Evolutionary conservation across 441 rosid species (phyloP).

Genomic region (Arabidopsis hybrid): DNA sequence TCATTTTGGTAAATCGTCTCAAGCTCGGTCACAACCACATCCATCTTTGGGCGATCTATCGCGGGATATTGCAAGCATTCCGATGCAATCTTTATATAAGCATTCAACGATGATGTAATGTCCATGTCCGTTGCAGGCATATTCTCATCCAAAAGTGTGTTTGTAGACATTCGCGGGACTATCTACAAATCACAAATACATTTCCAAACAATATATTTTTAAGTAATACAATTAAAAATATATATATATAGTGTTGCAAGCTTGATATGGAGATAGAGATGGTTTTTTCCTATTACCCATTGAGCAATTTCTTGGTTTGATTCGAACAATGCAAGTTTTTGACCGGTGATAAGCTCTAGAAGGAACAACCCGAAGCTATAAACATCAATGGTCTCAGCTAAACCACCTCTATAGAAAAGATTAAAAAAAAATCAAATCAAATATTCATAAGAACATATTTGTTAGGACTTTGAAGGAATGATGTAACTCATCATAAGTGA

Average conservation of each 20-base stretch:
- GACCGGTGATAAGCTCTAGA: neutral
- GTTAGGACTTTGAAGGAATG: neutral
- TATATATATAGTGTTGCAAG: neutral
- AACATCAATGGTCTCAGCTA: neutral
- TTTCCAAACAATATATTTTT: neutral
- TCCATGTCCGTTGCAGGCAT: slow-evolving; percentile 36
- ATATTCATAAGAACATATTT: neutral
- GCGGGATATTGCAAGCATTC: neutral
- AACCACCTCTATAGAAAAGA: neutral
- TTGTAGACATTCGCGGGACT: slow-evolving; percentile 40
- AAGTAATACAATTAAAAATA: neutral
- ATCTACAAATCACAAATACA: slow-evolving; percentile 43
- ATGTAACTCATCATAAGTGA: neutral
- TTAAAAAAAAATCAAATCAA: neutral
- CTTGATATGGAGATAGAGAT: neutral
- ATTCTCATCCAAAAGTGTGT: slow-evolving; percentile 54
- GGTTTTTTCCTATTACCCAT: neutral
- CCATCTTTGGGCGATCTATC: neutral
- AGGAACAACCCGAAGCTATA: neutral
- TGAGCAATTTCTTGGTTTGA: neutral
- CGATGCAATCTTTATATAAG: neutral
- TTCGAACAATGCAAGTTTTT: neutral
- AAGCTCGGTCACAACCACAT: slow-evolving; percentile 51
- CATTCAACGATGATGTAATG: neutral
- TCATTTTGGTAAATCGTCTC: slow-evolving; percentile 49